Evolutionary conservation across 148 eudicot species (phyloP).

Genomic region (Heliamphora exappendiculata): DNA sequence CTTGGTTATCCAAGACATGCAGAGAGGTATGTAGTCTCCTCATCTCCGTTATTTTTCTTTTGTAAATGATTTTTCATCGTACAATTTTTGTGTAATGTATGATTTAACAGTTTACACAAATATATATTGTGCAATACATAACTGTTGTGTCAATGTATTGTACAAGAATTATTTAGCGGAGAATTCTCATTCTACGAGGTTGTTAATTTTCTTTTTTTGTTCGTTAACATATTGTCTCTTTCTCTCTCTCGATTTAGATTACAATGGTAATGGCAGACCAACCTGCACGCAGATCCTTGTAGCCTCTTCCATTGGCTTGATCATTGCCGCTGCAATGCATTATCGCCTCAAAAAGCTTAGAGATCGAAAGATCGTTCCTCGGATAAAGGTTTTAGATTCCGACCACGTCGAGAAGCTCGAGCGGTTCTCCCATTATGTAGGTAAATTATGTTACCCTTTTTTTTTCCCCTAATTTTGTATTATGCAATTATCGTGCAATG

Average conservation of each 20-base stretch:
- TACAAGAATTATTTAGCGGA: too few relatives aligned
- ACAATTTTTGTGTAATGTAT: too few relatives aligned
- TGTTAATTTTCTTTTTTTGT: not conserved
- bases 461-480: too few relatives aligned
- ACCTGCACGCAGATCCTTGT: constrained; percentile 41
- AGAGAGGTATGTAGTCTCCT: constrained; percentile 19
- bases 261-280: constrained; percentile 21
- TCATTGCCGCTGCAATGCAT: constrained; percentile 49
- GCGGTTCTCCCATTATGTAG: constrained; percentile 86
- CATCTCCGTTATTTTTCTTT: not conserved
- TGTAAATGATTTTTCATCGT: too few relatives aligned
- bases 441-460: constrained; percentile 36
- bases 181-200: not conserved
- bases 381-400: constrained; percentile 38
- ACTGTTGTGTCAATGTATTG: too few relatives aligned
- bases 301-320: constrained; percentile 55
- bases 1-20: constrained; percentile 25
- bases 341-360: constrained; percentile 39
- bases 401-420: constrained; percentile 67
- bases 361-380: constrained; percentile 50
- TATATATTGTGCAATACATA: too few relatives aligned
- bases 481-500: too few relatives aligned
- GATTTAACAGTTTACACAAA: too few relatives aligned
- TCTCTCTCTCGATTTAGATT: constrained; percentile 22
- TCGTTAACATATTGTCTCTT: not conserved